Evolutionary conservation across 176 grass and related monocot species (phyloP).

Genomic region (Raddia distichophylla): DNA sequence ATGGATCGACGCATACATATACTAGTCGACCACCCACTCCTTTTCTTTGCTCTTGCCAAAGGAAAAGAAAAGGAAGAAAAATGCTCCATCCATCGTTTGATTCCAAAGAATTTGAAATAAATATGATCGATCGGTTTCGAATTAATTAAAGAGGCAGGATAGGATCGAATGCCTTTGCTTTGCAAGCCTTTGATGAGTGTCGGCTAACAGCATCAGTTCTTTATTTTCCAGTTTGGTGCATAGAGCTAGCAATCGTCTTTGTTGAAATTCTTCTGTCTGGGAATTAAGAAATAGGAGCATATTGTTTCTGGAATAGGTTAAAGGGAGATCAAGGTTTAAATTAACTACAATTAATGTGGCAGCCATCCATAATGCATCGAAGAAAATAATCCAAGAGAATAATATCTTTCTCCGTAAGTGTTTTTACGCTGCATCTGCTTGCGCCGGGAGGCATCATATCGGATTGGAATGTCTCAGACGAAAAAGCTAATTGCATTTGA

Average conservation of each 20-base stretch:
- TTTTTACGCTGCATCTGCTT: not conserved
- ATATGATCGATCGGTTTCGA: not conserved
- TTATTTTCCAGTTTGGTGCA: not conserved
- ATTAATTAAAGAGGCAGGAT: not conserved
- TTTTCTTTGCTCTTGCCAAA: not conserved
- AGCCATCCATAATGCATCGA: not conserved
- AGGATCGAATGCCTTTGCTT: slow-evolving; percentile 33
- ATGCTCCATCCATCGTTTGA: not conserved
- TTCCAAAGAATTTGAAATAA: slow-evolving; percentile 16
- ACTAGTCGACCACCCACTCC: too few species aligned
- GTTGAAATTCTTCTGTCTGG: not conserved
- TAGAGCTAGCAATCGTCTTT: not conserved
- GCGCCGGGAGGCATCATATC: not conserved
- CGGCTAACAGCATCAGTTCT: slow-evolving; percentile 11
- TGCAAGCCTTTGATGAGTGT: slow-evolving; percentile 20
- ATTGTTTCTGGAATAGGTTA: not conserved
- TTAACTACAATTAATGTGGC: not conserved
- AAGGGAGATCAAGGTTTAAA: not conserved
- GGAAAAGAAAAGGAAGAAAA: not conserved
- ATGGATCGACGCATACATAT: not conserved
- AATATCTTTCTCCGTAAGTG: not conserved
- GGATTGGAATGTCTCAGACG: not conserved
- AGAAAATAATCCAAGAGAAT: not conserved
- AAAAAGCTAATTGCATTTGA: not conserved
- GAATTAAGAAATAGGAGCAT: not conserved